Evolutionary conservation across 2,329 filamentous ascomycete species (phyloP).

Genomic region (Tolypocladium inflatum): DNA sequence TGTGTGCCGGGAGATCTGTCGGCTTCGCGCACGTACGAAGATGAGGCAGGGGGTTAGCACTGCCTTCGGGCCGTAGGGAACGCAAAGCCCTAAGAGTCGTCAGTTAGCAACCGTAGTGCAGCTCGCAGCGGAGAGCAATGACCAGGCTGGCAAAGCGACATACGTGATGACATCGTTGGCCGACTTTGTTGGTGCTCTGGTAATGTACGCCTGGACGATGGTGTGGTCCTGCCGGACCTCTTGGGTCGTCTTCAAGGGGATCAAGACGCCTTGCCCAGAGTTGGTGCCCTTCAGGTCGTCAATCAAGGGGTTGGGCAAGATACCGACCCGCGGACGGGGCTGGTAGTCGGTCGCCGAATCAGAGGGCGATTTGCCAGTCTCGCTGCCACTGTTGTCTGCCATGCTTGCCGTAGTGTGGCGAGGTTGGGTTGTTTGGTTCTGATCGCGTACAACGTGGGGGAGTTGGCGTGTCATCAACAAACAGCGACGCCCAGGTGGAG

Average conservation of each 20-base stretch:
- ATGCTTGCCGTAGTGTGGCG: background rate
- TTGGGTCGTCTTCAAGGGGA: constrained; percentile 55
- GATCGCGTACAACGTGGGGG: background rate
- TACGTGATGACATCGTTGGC: constrained; percentile 67
- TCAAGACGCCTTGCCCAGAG: constrained; percentile 38
- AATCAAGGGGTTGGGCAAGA: constrained; percentile 26
- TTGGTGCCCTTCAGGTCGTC: constrained; percentile 24
- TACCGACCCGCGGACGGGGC: constrained; percentile 2
- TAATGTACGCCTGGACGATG: constrained; percentile 57
- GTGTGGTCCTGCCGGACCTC: constrained; percentile 51
- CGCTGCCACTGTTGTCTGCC: background rate
- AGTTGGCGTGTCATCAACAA: background rate
- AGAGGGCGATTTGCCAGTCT: background rate
- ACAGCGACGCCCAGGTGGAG: background rate
- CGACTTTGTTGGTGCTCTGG: constrained; percentile 60
- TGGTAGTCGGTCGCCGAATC: background rate
- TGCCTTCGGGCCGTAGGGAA: constrained; percentile 47
- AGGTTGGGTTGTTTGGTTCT: background rate
- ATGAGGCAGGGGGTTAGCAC: constrained; percentile 58
- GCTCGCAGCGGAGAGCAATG: background rate
- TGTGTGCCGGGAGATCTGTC: constrained; percentile 54
- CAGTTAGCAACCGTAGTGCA: constrained; percentile 3
- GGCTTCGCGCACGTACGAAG: constrained; percentile 69
- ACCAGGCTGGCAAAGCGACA: background rate
- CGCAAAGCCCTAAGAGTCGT: constrained; percentile 39